Base-by-base conservation (phyloP, 2,329 filamentous ascomycete species). In the Pseudogymnoascus destructans region DNA sequence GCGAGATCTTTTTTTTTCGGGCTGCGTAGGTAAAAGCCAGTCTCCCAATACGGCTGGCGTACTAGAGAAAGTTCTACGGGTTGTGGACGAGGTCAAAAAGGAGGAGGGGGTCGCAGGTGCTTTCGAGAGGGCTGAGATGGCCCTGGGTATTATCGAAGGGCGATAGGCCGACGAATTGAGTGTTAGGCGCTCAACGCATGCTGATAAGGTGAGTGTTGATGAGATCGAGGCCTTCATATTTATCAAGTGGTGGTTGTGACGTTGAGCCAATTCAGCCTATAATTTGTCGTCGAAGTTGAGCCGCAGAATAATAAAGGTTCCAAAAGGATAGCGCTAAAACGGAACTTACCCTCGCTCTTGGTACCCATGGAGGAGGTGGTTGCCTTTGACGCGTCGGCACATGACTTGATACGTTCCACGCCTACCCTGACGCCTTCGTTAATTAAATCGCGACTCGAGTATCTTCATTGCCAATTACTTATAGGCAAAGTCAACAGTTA, bases 1-100 rank as follows among this genome's bases (percentile, higher is more conserved):
- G 63, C 80, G 80, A 65, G 90, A 91, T 77, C 95, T 95, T 72
- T 88, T 89, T 68, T 83, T 86, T 70, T 89, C 91, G 63, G 88
- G 82, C 66, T 85, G 74, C 66, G 82, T 86, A 32, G 92, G 92
- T 59, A 87, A 80, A 54, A 97, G 86, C 90, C 91, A 97, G 69
- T 81, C 86, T 64, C 80, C 81, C 70, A 77, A 63, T 69, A 74
- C 68, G 63, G 74, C 63, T 67, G 78, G 61, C 13, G 87, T 87
- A 30, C 85, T 86, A 36, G 89, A 89, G 73, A 95, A 95, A 61
- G 80, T 74, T 69, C 86, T 80, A 63, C 71, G 63, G 36, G 64
- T 71, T 71, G 75, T 77, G 73, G 66, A 75, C 71, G 62, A 74
- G 68, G 49, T 56, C 54, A 56, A 23, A 38, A 23, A 23, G 32